phyloP scores from a whole-genome alignment of 441 rosid genomes.

The Corymbia calophylla region DNA sequence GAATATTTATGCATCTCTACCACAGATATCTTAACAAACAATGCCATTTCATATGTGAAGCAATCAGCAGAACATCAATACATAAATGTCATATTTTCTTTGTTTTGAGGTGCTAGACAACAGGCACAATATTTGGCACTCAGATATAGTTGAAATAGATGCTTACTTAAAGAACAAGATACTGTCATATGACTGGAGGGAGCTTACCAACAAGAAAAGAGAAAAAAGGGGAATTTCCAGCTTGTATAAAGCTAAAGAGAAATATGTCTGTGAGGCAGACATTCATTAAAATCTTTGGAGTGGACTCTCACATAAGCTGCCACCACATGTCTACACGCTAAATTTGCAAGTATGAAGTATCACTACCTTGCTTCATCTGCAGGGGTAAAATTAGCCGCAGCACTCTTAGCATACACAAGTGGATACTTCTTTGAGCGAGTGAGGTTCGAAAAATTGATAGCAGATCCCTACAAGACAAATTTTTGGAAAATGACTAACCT shows the following conservation, averaged over 20 bases:
- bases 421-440: conserved; percentile 40
- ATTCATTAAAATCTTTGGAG: not conserved
- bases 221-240: not conserved
- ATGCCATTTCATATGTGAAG: not conserved
- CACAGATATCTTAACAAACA: not conserved
- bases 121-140: not conserved
- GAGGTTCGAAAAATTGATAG: conserved; percentile 54
- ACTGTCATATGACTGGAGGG: not conserved
- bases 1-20: not conserved
- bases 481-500: not conserved
- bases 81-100: not conserved
- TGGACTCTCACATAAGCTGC: not conserved
- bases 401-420: conserved; percentile 45
- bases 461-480: conserved; percentile 41
- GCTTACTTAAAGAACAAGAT: not conserved
- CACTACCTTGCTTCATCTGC: conserved; percentile 52
- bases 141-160: not conserved
- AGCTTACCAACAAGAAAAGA: not conserved
- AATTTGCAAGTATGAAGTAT: not conserved
- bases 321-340: not conserved
- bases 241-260: not conserved
- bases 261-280: not conserved
- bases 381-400: conserved; percentile 44
- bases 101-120: not conserved
- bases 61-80: not conserved